Evolutionary conservation across 306 rosid genomes (phyloP).

Genomic region (Datisca glomerata): DNA sequence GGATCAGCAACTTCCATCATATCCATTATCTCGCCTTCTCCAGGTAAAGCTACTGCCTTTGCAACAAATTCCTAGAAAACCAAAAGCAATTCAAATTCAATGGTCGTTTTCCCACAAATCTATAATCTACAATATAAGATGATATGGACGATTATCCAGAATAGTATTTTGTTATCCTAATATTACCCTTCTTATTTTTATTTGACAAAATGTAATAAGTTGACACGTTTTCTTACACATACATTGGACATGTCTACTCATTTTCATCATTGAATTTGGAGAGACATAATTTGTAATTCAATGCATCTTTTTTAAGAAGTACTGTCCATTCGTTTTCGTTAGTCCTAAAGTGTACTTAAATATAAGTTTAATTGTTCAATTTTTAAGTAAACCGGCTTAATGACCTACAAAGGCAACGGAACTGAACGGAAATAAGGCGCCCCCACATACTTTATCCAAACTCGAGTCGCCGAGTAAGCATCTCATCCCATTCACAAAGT

Average conservation of each 20-base stretch:
- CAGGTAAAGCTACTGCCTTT: constrained; percentile 90
- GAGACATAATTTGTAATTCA: constrained; percentile 1
- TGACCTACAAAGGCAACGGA: constrained; percentile 5
- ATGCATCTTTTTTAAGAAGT: too few relatives aligned
- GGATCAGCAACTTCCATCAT: constrained; percentile 98
- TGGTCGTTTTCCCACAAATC: too few relatives aligned
- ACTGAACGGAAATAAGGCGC: background rate
- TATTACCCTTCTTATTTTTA: too few relatives aligned
- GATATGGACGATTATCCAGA: too few relatives aligned
- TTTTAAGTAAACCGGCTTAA: too few relatives aligned
- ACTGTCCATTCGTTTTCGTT: too few relatives aligned
- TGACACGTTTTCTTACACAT: too few relatives aligned
- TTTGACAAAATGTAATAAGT: too few relatives aligned
- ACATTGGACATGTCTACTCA: constrained; percentile 1
- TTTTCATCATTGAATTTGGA: background rate
- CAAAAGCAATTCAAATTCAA: constrained; percentile 12
- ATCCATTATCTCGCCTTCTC: constrained; percentile 98
- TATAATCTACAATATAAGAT: too few relatives aligned
- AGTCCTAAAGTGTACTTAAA: too few relatives aligned
- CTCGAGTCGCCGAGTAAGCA: constrained; percentile 54
- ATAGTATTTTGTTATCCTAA: too few relatives aligned
- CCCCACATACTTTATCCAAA: constrained; percentile 70
- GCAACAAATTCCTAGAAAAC: constrained; percentile 75
- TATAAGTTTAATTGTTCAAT: too few relatives aligned
- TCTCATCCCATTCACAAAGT: constrained; percentile 65